Evolutionary conservation across 768 basidiomycete genomes (phyloP).

Genomic region (Leccinum uliginosum): DNA sequence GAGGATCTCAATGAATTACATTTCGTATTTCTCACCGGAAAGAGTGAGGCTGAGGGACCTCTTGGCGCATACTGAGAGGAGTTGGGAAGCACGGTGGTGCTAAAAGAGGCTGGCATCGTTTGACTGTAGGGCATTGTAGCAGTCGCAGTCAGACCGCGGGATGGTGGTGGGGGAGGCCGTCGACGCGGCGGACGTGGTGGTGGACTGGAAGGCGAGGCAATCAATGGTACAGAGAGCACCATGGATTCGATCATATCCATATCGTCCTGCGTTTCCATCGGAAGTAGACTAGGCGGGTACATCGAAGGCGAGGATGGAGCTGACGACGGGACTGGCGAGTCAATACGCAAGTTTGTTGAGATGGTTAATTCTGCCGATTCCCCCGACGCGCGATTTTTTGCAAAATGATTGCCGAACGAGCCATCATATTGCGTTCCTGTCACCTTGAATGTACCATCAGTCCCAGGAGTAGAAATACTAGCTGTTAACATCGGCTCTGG

Average conservation of each 20-base stretch:
- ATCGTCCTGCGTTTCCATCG: slow-evolving; percentile 16
- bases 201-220: slow-evolving; percentile 1
- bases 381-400: slow-evolving; percentile 10
- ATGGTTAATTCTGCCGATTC: slow-evolving; percentile 17
- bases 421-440: not conserved
- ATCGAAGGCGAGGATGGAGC: slow-evolving; percentile 48
- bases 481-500: not conserved
- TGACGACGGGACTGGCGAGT: slow-evolving; percentile 21
- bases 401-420: slow-evolving; percentile 1
- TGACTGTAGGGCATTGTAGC: not conserved
- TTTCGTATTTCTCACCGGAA: not conserved
- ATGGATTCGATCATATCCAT: slow-evolving; percentile 15
- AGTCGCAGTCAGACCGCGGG: not conserved
- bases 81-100: slow-evolving; percentile 5
- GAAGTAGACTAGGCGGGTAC: slow-evolving; percentile 43
- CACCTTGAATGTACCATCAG: not conserved
- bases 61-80: slow-evolving; percentile 29
- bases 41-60: slow-evolving; percentile 11
- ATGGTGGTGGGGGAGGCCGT: slow-evolving; percentile 17
- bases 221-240: not conserved
- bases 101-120: not conserved
- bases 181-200: slow-evolving; percentile 14
- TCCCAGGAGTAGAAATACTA: not conserved
- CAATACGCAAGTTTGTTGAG: slow-evolving; percentile 17
- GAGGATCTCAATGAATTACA: not conserved